Conservation (phyloP, 371 early-diverging fungal genomes). For the Lichtheimia hyalospora region DNA sequence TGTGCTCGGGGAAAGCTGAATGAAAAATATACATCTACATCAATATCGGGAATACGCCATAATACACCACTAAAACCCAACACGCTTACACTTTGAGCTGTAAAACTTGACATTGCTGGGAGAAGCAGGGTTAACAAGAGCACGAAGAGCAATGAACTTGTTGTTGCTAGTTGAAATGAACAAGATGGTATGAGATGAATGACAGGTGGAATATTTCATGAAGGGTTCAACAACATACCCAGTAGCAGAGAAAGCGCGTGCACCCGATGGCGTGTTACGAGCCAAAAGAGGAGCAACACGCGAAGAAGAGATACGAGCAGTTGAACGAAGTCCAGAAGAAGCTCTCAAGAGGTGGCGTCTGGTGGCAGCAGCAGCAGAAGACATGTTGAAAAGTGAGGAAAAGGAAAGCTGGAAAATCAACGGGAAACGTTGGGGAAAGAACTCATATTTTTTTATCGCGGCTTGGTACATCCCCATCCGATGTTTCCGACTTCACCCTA, state of each 20-base stretch:
- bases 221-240: slow-evolving; percentile 19
- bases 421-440: slow-evolving; percentile 8
- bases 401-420: slow-evolving; percentile 15
- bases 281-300: slow-evolving; percentile 36
- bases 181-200: neutral
- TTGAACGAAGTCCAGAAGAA: slow-evolving; percentile 29
- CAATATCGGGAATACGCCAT: neutral
- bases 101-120: slow-evolving; percentile 45
- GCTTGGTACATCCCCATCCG: slow-evolving; percentile 2
- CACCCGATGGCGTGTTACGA: slow-evolving; percentile 19
- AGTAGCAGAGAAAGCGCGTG: slow-evolving; percentile 38
- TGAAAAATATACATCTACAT: slow-evolving; percentile 1
- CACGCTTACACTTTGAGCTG: slow-evolving; percentile 61
- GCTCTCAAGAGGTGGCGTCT: slow-evolving; percentile 50
- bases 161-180: slow-evolving; percentile 26
- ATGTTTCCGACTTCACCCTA: slow-evolving; percentile 12
- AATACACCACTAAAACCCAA: neutral
- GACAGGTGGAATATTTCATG: neutral
- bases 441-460: neutral
- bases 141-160: slow-evolving; percentile 50
- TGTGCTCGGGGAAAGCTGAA: slow-evolving; percentile 83
- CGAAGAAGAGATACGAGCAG: slow-evolving; percentile 37
- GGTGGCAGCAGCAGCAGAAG: slow-evolving; percentile 37
- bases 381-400: slow-evolving; percentile 15
- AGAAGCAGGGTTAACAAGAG: slow-evolving; percentile 30